Conservation (phyloP, 2,329 filamentous ascomycete species). For the Colletotrichum sp. region DNA sequence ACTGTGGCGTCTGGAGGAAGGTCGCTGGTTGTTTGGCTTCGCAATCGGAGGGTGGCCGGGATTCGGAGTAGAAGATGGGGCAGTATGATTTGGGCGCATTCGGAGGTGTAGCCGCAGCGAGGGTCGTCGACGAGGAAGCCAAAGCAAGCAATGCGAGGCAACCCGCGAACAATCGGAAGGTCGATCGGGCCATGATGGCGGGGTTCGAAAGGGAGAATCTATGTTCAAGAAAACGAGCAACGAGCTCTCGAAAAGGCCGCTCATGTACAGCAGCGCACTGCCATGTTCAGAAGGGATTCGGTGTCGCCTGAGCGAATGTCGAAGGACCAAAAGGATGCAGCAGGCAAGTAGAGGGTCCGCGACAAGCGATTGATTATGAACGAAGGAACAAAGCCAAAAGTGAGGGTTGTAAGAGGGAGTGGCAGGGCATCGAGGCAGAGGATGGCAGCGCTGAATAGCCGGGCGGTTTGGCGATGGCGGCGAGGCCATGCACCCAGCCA, state of each 20-base stretch:
- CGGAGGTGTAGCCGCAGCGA: background rate
- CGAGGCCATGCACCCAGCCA: background rate
- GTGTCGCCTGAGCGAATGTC: background rate
- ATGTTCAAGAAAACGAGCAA: background rate
- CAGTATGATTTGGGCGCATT: slow-evolving; percentile 12
- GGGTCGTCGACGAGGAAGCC: background rate
- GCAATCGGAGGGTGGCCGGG: slow-evolving; percentile 13
- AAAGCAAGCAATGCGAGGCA: slow-evolving; percentile 7
- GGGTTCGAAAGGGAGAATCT: background rate
- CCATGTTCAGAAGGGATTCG: slow-evolving; percentile 15
- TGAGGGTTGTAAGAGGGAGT: background rate
- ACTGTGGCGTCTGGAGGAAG: slow-evolving; percentile 2
- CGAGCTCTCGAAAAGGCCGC: slow-evolving; percentile 12
- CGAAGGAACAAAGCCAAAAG: background rate
- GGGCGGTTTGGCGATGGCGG: slow-evolving; percentile 11
- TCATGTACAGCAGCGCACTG: slow-evolving; percentile 16
- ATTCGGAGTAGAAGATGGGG: slow-evolving; percentile 21
- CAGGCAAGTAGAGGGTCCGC: background rate
- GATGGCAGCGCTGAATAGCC: background rate
- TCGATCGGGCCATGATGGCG: slow-evolving; percentile 1
- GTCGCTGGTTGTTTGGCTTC: background rate
- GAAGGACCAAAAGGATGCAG: background rate
- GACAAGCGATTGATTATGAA: background rate
- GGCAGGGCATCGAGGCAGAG: background rate
- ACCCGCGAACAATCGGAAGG: background rate